Percentiles rank a stretch among this genome's conserved stretches.
Conservation (phyloP, 441 rosid species). For the Syzygium syzygioides region DNA sequence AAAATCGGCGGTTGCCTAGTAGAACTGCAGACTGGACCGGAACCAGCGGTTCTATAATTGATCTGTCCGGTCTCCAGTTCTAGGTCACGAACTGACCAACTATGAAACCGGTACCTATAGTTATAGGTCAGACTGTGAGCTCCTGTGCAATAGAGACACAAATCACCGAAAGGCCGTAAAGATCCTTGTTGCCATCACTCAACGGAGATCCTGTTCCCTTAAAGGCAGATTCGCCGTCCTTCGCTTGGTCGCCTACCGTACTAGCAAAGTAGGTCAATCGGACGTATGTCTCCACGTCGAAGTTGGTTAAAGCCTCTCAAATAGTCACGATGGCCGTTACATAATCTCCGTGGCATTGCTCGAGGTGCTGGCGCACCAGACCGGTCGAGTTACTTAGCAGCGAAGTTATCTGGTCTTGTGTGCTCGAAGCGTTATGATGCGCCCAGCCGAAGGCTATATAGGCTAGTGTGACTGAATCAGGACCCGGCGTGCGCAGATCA, state of each 20-base stretch:
- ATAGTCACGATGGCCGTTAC: neutral
- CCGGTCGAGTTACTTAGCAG: neutral
- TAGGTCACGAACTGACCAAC: neutral
- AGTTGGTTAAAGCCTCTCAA: conserved; percentile 10
- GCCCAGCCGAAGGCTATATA: conserved; percentile 9
- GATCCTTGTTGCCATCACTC: conserved; percentile 2
- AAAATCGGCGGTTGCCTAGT: fast-evolving
- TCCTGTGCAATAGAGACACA: neutral
- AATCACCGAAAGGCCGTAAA: conserved; percentile 13
- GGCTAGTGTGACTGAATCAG: conserved; percentile 5
- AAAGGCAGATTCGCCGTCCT: conserved; percentile 15
- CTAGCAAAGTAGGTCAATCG: conserved; percentile 3
- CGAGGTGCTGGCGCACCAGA: neutral
- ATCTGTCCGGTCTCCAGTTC: neutral
- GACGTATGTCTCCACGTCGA: conserved; percentile 27
- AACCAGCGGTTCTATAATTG: neutral
- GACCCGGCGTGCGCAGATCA: conserved; percentile 5
- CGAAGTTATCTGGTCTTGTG: conserved; percentile 1
- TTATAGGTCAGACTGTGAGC: neutral
- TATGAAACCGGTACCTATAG: neutral
- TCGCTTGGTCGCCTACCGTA: conserved; percentile 5
- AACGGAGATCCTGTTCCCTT: neutral
- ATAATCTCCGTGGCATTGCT: conserved; percentile 12
- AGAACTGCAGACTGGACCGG: neutral
- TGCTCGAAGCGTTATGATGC: conserved; percentile 4